These are phyloP conservation scores for Peniophora sp. DNA, from an alignment of 1,284 basidiomycete species.

Conservation along the genomic window DNA sequence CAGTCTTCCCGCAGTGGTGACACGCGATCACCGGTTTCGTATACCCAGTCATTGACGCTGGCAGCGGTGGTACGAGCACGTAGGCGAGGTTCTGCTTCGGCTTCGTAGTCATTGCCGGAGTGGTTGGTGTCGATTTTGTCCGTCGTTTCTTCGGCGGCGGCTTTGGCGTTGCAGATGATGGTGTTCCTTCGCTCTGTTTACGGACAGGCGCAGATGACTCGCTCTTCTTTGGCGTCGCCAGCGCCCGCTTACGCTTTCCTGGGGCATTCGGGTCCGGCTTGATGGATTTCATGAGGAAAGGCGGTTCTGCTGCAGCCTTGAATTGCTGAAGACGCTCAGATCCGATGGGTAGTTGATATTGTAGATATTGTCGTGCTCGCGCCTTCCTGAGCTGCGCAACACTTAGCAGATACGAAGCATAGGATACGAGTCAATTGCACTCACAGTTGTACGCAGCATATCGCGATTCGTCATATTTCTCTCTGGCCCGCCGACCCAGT, in stretches of 20 bases:
- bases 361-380: constrained; percentile 41
- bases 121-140: constrained; percentile 13
- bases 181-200: constrained; percentile 18
- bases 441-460: constrained; percentile 34
- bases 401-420: constrained; percentile 1
- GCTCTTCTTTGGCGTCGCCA: constrained; percentile 6
- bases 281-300: constrained; percentile 47
- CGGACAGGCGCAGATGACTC: too few relatives aligned
- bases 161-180: constrained; percentile 12
- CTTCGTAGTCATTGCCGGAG: constrained; percentile 17
- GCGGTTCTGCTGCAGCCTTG: constrained; percentile 35
- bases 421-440: constrained; percentile 2
- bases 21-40: constrained; percentile 48
- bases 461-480: constrained; percentile 33
- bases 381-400: constrained; percentile 22
- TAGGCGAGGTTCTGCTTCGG: not conserved
- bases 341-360: constrained; percentile 47
- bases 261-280: constrained; percentile 26
- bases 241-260: constrained; percentile 16
- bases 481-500: constrained; percentile 50
- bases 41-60: not conserved
- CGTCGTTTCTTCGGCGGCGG: constrained; percentile 13
- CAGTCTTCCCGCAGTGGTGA: constrained; percentile 47
- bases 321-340: constrained; percentile 44
- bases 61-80: too few relatives aligned